A percentile compares a stretch with the other conserved stretches of the same genome.
Evolutionary conservation across 2,329 filamentous ascomycete genomes (phyloP).

Genomic region (Aspergillus novoparasiticus): DNA sequence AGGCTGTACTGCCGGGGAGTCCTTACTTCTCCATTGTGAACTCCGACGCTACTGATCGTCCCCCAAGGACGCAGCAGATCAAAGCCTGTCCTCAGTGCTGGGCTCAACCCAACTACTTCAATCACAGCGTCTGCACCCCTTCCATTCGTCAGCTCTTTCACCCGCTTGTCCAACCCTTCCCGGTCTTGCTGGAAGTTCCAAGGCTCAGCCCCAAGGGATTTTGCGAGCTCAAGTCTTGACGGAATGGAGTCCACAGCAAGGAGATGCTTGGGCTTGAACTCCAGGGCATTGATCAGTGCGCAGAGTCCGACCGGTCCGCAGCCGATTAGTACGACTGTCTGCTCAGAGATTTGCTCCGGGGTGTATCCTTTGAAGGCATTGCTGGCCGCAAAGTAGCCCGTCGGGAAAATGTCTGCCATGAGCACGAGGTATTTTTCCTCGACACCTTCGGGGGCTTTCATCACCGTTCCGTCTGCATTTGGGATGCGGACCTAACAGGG

Average conservation of each 20-base stretch:
- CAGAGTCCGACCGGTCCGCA: conserved; percentile 87
- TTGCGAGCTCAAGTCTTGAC: conserved; percentile 72
- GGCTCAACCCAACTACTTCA: conserved; percentile 72
- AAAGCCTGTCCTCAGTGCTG: conserved; percentile 70
- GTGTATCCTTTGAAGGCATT: conserved; percentile 72
- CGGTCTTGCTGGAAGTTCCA: conserved; percentile 74
- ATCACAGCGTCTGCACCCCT: conserved; percentile 84
- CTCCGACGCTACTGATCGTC: conserved; percentile 73
- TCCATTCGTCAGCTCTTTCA: conserved; percentile 75
- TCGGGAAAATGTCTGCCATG: conserved; percentile 93
- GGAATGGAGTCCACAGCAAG: conserved; percentile 80
- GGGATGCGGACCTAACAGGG: conserved; percentile 66
- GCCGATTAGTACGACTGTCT: conserved; percentile 77
- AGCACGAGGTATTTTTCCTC: conserved; percentile 75
- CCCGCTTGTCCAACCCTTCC: conserved; percentile 66
- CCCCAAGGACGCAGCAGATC: conserved; percentile 73
- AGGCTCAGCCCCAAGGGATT: conserved; percentile 74
- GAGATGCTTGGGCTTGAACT: conserved; percentile 72
- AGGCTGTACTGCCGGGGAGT: not conserved
- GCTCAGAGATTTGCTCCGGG: conserved; percentile 61
- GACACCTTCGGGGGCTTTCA: conserved; percentile 71
- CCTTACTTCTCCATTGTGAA: conserved; percentile 71
- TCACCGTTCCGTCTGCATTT: conserved; percentile 76
- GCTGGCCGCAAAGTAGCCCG: conserved; percentile 76
- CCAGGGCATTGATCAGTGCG: conserved; percentile 75